A percentile compares a stretch with the other conserved stretches of the same genome.
phyloP scores from a whole-genome alignment of 805 yeast genomes.

The Gaillardinia entomophila region DNA sequence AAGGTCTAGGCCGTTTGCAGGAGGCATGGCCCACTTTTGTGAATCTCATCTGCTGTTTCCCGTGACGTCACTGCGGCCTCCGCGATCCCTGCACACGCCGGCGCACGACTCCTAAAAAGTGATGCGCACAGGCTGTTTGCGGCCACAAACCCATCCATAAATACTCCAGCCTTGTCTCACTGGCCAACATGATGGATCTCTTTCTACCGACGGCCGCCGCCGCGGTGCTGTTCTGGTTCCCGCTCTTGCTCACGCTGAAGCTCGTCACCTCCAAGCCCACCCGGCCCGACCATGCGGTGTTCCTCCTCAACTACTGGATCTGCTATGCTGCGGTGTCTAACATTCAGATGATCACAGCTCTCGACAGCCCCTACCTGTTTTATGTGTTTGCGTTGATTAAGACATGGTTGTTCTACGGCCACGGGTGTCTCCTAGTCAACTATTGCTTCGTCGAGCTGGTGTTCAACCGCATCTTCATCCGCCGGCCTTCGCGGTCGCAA shows the following conservation, averaged over 20 bases:
- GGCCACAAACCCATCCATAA: too few species aligned
- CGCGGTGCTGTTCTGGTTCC: slow-evolving; percentile 11
- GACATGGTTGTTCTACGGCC: slow-evolving; percentile 18
- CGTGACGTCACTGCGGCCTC: too few species aligned
- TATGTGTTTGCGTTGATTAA: slow-evolving; percentile 6
- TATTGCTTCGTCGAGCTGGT: slow-evolving; percentile 8
- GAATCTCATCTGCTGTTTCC: too few species aligned
- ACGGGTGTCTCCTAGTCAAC: slow-evolving; percentile 18
- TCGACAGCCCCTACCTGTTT: slow-evolving; percentile 1
- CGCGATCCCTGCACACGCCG: too few species aligned
- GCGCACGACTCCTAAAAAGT: too few species aligned
- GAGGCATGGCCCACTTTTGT: too few species aligned
- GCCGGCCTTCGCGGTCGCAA: not conserved
- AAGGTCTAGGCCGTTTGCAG: too few species aligned
- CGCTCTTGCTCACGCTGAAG: slow-evolving; percentile 5
- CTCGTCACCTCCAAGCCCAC: too few species aligned
- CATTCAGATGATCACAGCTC: slow-evolving; percentile 6
- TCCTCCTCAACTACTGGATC: slow-evolving; percentile 18
- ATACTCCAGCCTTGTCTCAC: too few species aligned
- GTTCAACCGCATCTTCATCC: slow-evolving; percentile 2
- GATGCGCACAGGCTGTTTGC: too few species aligned
- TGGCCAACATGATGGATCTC: too few species aligned
- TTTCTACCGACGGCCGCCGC: too few species aligned
- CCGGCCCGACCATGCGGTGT: slow-evolving; percentile 7
- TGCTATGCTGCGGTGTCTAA: slow-evolving; percentile 10